Percentiles rank a stretch among this genome's conserved stretches.
phyloP scores from a whole-genome alignment of 257 asterid species.

The Cinchona pubescens region DNA sequence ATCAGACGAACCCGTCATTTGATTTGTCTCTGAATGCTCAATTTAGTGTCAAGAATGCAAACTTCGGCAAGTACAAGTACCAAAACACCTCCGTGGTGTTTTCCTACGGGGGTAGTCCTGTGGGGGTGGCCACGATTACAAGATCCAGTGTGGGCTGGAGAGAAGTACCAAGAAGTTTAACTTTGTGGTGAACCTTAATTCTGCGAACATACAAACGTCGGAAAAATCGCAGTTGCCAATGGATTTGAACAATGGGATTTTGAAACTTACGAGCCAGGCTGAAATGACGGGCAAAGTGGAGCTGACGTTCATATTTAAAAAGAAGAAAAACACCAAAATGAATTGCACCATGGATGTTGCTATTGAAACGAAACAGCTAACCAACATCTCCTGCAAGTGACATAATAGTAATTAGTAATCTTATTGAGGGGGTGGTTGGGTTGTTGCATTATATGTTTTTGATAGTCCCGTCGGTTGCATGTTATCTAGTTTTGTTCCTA shows the following conservation, averaged over 20 bases:
- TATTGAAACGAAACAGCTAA: not conserved
- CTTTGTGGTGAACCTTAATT: slow-evolving; percentile 15
- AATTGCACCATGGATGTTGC: slow-evolving; percentile 26
- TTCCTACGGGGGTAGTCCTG: slow-evolving; percentile 13
- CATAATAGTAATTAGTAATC: not conserved
- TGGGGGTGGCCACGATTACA: slow-evolving; percentile 28
- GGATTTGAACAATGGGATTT: slow-evolving; percentile 25
- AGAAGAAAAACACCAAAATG: slow-evolving; percentile 33
- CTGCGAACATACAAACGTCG: not conserved
- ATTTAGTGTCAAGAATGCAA: slow-evolving; percentile 34
- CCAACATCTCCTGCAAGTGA: not conserved
- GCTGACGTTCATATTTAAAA: slow-evolving; percentile 35
- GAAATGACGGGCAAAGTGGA: slow-evolving; percentile 36
- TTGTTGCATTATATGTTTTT: not conserved
- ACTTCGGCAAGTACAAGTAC: slow-evolving; percentile 44
- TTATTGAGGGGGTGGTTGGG: not conserved
- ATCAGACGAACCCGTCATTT: slow-evolving; percentile 17
- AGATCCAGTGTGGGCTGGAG: slow-evolving; percentile 23
- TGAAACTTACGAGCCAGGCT: slow-evolving; percentile 28
- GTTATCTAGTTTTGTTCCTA: not conserved
- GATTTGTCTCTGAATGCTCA: slow-evolving; percentile 20
- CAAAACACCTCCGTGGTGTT: slow-evolving; percentile 23
- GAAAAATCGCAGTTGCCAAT: slow-evolving; percentile 1
- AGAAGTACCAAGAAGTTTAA: slow-evolving; percentile 22
- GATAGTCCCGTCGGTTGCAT: not conserved